These are phyloP conservation scores for Quercus phellos DNA, from an alignment of 331 rosid genomes.

Conservation along the genomic window DNA sequence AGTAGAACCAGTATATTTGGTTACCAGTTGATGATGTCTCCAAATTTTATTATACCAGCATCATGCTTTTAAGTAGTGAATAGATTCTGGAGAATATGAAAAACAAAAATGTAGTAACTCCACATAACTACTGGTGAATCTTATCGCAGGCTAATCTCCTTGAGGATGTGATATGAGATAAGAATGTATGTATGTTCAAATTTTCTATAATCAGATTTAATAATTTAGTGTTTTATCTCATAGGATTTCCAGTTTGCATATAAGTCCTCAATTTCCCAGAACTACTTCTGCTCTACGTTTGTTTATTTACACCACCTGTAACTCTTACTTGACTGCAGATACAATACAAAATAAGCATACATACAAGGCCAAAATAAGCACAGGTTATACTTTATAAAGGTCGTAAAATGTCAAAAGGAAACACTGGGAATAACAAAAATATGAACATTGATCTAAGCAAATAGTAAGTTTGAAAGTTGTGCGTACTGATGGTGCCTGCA, in stretches of 20 bases:
- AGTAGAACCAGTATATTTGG: too few species aligned
- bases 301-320: neutral
- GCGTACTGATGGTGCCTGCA: slow-evolving; percentile 41
- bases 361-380: neutral
- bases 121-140: neutral
- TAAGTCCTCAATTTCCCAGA: neutral
- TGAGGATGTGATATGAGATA: neutral
- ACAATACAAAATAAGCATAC: neutral
- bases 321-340: slow-evolving; percentile 4
- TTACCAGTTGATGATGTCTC: too few species aligned
- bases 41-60: neutral
- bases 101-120: neutral
- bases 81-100: neutral
- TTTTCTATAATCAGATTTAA: neutral
- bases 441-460: neutral
- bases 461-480: slow-evolving; percentile 9
- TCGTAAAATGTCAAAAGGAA: slow-evolving; percentile 4
- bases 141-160: neutral
- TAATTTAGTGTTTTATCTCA: neutral
- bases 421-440: neutral
- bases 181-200: neutral
- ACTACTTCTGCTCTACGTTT: neutral
- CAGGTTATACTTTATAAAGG: neutral
- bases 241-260: neutral
- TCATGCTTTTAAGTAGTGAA: neutral